Evolutionary conservation across 176 grass and related monocot species (phyloP), one percentile per base, ranked within the genome.

Genomic region (Oryza meridionalis): DNA sequence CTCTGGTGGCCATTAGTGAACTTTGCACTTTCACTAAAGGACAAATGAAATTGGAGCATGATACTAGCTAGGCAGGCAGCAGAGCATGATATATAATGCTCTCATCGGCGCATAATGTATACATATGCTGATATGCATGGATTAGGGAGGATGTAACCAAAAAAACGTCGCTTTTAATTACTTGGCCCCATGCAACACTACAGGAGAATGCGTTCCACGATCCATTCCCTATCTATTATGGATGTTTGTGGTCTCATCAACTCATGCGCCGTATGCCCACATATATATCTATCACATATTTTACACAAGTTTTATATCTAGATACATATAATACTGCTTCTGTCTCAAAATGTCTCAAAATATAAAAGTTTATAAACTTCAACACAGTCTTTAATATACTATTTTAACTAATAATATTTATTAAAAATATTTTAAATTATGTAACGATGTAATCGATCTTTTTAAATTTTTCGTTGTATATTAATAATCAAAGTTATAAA

Each of bases 91-190:
- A 13, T 49, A 49, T 15, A 55, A 26, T 46, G 35, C 17, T n/a
- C 11, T 38, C 44, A 47, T 63, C 61, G 62, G 78, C 51, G 29
- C 29, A 31, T 31, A 31, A n/a, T n/a, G n/a, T 31, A 81, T 62
- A 9, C 21, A 22, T 61, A 21, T n/a, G n/a, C 17, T 6, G 5
- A 5, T 22, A 19, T 53, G 16, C 45, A 43, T 66, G 67, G 88
- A 67, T 44, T 49, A 86, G 72, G 45, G 66, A 45, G 6, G 25
- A 64, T 78, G 83, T 29, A 82, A 78, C 83, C 83, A 82, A 89
- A 86, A 75, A 80, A 84, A 78, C 25, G 35, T 86, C 67, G 78
- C 78, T 86, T 85, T 81, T 80, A 86, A 58, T 58, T 62, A 65
- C 82, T 82, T 27, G 88, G 83, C 73, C 73, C 88, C 72, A 58